phyloP scores from a whole-genome alignment of 1,284 basidiomycete species.

The Microbotryum violaceum region DNA sequence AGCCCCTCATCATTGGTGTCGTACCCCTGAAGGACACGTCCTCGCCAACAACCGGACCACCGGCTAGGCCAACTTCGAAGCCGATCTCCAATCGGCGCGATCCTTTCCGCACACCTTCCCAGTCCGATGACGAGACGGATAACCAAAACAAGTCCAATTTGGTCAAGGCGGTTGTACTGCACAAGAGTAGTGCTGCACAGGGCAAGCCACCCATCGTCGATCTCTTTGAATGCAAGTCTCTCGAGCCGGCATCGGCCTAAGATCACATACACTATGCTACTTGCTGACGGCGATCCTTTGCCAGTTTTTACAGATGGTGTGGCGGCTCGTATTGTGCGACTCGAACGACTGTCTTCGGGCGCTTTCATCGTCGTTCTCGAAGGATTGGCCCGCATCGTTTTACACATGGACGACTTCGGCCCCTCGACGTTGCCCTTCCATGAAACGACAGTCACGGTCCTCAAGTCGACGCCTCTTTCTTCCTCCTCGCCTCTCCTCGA shows the following conservation, averaged over 20 bases:
- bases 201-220: conserved; percentile 6
- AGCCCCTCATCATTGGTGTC: conserved; percentile 24
- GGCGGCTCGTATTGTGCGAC: conserved; percentile 30
- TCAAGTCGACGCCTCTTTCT: conserved; percentile 2
- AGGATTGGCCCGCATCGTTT: conserved; percentile 27
- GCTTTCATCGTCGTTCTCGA: conserved; percentile 31
- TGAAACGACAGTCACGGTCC: conserved; percentile 4
- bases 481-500: conserved; percentile 4
- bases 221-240: conserved; percentile 21
- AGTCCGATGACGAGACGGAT: too few species aligned
- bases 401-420: conserved; percentile 10
- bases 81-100: too few species aligned
- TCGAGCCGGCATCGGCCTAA: too few species aligned
- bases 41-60: not conserved
- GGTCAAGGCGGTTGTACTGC: not conserved
- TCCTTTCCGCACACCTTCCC: too few species aligned
- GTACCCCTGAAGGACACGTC: conserved; percentile 19
- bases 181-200: not conserved
- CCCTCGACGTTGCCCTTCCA: conserved; percentile 4
- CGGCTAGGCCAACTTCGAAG: too few species aligned
- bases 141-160: not conserved
- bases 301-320: conserved; percentile 12
- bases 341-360: conserved; percentile 24
- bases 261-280: too few species aligned
- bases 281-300: not conserved